Conservation (phyloP, 495 filamentous ascomycete genomes). For the Aspergillus sclerotiicarbonarius region DNA sequence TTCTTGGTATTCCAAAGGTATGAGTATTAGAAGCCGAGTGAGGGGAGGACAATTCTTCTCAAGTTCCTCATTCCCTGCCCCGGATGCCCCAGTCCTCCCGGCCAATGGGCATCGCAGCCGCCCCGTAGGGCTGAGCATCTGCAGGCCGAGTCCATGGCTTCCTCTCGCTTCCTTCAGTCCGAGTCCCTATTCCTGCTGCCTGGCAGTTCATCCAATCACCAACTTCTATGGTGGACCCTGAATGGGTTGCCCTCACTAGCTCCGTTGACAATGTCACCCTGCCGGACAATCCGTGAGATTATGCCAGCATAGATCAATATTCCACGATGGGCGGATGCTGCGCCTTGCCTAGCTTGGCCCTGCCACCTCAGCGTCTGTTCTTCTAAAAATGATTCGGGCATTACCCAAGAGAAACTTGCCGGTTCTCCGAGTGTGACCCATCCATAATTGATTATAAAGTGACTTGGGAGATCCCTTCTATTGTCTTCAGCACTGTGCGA, state of each 20-base stretch:
- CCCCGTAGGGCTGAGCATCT: conserved; percentile 1
- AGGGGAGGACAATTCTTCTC: too few relatives aligned
- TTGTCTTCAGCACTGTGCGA: too few relatives aligned
- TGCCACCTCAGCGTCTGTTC: not conserved
- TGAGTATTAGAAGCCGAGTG: too few relatives aligned
- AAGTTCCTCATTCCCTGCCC: too few relatives aligned
- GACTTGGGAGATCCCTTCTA: not conserved
- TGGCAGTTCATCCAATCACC: too few relatives aligned
- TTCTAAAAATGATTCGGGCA: not conserved
- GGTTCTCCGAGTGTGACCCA: not conserved
- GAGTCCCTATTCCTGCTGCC: not conserved
- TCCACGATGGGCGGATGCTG: not conserved
- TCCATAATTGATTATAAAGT: not conserved
- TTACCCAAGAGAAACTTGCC: not conserved
- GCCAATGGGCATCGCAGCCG: not conserved
- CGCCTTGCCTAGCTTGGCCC: not conserved
- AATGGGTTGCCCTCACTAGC: not conserved
- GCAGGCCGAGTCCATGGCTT: too few relatives aligned
- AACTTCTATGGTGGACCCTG: not conserved
- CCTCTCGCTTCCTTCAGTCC: not conserved
- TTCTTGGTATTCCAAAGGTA: too few relatives aligned
- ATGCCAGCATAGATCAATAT: not conserved
- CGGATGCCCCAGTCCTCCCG: too few relatives aligned
- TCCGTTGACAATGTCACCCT: too few relatives aligned
- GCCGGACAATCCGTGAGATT: not conserved